These are phyloP conservation scores for Endoconidiophora polonica DNA, from an alignment of 2,329 filamentous ascomycete species.

Conservation along the genomic window DNA sequence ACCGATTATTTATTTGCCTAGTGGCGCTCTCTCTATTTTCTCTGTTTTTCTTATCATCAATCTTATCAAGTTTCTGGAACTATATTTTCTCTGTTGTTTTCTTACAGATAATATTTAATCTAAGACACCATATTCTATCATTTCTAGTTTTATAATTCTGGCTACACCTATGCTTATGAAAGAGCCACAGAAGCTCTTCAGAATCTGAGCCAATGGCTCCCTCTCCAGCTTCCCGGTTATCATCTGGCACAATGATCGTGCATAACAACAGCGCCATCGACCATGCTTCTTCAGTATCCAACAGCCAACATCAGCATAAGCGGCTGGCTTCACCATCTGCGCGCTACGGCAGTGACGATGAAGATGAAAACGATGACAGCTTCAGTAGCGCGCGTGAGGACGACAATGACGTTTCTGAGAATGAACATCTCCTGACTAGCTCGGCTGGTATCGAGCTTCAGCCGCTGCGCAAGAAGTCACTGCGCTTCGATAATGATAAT, in stretches of 20 bases:
- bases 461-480: constrained; percentile 11
- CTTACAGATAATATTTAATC: not conserved
- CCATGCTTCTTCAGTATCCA: not conserved
- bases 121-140: not conserved
- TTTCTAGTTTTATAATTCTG: not conserved
- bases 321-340: not conserved
- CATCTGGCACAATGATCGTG: not conserved
- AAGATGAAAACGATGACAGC: not conserved
- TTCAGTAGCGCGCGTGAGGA: not conserved
- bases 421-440: constrained; percentile 38
- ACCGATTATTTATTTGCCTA: too few relatives aligned
- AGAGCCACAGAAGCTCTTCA: not conserved
- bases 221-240: not conserved
- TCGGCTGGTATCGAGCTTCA: constrained; percentile 17
- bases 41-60: too few relatives aligned
- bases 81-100: not conserved
- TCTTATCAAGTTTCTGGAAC: too few relatives aligned
- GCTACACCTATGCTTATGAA: not conserved
- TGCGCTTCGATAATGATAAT: not conserved
- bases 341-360: not conserved
- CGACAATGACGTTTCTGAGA: constrained; percentile 33
- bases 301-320: not conserved
- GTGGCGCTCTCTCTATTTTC: too few relatives aligned
- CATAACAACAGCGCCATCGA: not conserved
- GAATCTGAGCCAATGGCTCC: constrained; percentile 5